These are phyloP conservation scores for Candida quercuum DNA, from an alignment of 805 yeast genomes.

Conservation along the genomic window DNA sequence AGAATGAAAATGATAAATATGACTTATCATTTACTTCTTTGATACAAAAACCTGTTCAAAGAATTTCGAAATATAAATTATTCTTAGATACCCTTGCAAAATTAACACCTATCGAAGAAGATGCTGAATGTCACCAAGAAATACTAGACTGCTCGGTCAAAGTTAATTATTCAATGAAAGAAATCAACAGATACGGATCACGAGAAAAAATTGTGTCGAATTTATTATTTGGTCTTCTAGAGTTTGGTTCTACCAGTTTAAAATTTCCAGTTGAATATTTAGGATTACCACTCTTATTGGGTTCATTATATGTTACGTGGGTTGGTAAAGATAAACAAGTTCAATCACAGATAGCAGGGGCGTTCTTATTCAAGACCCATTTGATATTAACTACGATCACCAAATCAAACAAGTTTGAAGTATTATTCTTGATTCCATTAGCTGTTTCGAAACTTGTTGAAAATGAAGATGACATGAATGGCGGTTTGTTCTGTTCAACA, in stretches of 20 bases:
- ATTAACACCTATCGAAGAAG: constrained; percentile 20
- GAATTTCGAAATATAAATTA: constrained; percentile 45
- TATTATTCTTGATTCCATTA: constrained; percentile 46
- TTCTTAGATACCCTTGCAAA: constrained; percentile 39
- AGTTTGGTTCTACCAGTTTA: constrained; percentile 9
- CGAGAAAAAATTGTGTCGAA: constrained; percentile 18
- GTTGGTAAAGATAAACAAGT: constrained; percentile 17
- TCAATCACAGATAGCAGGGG: constrained; percentile 24
- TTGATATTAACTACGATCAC: constrained; percentile 32
- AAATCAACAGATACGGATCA: constrained; percentile 26
- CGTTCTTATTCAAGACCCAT: constrained; percentile 47
- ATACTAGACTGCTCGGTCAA: constrained; percentile 12
- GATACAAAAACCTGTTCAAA: constrained; percentile 46
- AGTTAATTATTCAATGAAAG: constrained; percentile 21
- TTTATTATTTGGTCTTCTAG: constrained; percentile 12
- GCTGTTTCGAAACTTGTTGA: constrained; percentile 29
- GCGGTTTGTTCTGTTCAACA: constrained; percentile 25
- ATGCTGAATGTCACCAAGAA: constrained; percentile 10
- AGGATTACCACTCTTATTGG: constrained; percentile 39
- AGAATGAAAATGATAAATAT: constrained; percentile 27
- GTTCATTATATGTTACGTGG: constrained; percentile 39
- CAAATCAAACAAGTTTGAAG: constrained; percentile 24
- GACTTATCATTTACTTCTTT: constrained; percentile 52
- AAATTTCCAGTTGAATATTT: constrained; percentile 39
- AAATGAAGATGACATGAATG: constrained; percentile 19